Evolutionary conservation across 148 eudicot genomes (phyloP), one percentile per base, ranked within the genome.

Genomic region (Cornus suecica): DNA sequence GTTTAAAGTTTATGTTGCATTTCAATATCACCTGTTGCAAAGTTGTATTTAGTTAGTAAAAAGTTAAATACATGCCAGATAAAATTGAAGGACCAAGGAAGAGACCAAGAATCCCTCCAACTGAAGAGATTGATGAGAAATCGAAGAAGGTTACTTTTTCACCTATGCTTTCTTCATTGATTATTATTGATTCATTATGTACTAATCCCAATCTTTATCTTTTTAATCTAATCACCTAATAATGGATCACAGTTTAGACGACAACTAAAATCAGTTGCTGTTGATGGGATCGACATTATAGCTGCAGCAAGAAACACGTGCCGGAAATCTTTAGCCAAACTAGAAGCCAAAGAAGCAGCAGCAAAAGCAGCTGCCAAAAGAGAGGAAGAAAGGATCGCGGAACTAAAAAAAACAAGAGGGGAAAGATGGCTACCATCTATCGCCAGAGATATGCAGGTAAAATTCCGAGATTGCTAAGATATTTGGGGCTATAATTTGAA

Each of bases 341-440:
- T 76, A 42, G 85, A 85, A 81, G 88, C 97, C 48, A 87, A 80
- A 79, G 89, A 92, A 74, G 87, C 86, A 62, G 94, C 94, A 1
- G 42, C 42, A 1, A 37, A 37, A 37, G 42, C 89, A 73, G 94
- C 96, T 80, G 88, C 90, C 18, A 86, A 88, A 80, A 86, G 79
- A 75, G 99, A 92, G 82, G 99, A 91, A 77, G 90, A 92, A 80
- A 85, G 97, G 81, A 86, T 92, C 15, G 88, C 87, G 8, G 81
- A 84, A 69, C 83, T 92, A 69, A 92, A 88, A 90, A 77, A 74
- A 78, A 66, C 69, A 45, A 68, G 77, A 66, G 82, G 82, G 58
- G 82, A 79, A 51, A 74, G 77, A 62, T 79, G 99, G 99, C 86
- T 95, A 69, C 99, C 97, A 69, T 85, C 92, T 58, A 81, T 92